Base-by-base conservation (phyloP, 2,329 filamentous ascomycete genomes). In the Macrophomina pseudophaseolina region DNA sequence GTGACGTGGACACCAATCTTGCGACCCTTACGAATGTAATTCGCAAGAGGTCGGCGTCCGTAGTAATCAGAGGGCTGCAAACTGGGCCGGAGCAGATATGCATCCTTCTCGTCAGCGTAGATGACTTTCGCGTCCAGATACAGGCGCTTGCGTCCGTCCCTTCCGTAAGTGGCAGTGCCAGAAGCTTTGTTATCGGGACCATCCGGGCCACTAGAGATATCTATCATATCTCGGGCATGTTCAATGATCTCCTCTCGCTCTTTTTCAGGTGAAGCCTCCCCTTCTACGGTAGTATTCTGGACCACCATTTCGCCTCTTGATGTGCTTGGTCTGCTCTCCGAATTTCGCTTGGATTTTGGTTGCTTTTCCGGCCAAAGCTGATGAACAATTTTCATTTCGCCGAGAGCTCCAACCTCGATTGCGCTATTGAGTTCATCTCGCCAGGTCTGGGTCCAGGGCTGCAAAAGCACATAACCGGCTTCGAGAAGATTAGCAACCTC, bases 391-490 rank as follows among this genome's bases (percentile, higher is more conserved):
- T 98, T 98, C 80, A 95, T 90, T 78, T 99, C 95, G 0, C 94
- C 95, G 9, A 90, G 83, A 1, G 94, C 90, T 1, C 95, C 95
- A 66, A 97, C 92, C 60, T 97, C 92, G 5, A 97, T 85, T 5
- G 95, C 96, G 77, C 93, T 97, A 70, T 90, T 89, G 7, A 99
- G 82, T 78, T 99, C 94, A 73, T 97, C 94, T 63, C 86, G 86
- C 93, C 95, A 99, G 1, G 94, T 97, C 72, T 95, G 88, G 1
- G 91, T 93, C 90, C 94, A 97, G 0, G 93, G 92, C 64, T 89
- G 89, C 60, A 98, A 82, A 73, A 97, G 92, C 66, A 90, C 83
- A 75, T 97, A 99, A 5, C 94, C 94, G n/a, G 89, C 86, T 76
- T 99, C 95, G 1, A 99, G 84, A 77, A 94, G 93, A 72, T 98